Evolutionary conservation across 1,284 basidiomycete genomes (phyloP), one percentile per base, ranked within the genome.

Genomic region (Trichosporon faecale): DNA sequence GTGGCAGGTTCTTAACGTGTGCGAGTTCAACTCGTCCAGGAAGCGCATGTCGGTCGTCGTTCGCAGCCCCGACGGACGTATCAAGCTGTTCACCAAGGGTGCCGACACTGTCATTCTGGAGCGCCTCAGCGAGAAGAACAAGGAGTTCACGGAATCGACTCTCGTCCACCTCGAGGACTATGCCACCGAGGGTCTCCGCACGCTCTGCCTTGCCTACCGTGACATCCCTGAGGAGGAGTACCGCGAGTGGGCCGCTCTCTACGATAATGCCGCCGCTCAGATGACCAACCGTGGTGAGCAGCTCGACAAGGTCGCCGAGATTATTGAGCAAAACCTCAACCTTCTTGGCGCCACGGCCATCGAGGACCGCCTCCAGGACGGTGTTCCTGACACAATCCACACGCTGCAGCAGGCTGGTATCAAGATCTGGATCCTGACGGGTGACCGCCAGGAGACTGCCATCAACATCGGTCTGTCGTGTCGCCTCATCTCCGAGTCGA

Each of bases 391-490:
- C 78, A 91, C 97, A 2, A 99, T 99, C 70, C 95, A 98, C 80
- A 98, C 95, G 1, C 84, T 99, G 52, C 97, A 99, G 79, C 93
- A 92, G 87, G 96, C 96, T 31, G 97, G 97, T 0, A 98, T 99
- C 85, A 98, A 98, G 87, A 91, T 99, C 44, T 99, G 97, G 97
- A 95, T 99, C 11, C 85, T 99, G 65, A 99, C 97, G 0, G 97
- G 97, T 1, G 97, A 99, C 83, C 87, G 96, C 72, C 96, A 99
- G 85, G 97, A 99, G 84, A 99, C 97, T 1, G 97, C 97, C 14
- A 98, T 99, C 85, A 99, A 99, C 79, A 99, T 99, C 74, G 97
- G 97, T 65, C 90, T 99, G 87, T 95, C 94, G 1, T 99, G 96
- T 85, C 89, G 94, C 72, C 84, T 99, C 74, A 98, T 99, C 72